Conservation (phyloP, 2,329 filamentous ascomycete species). For the Curvularia sp. region DNA sequence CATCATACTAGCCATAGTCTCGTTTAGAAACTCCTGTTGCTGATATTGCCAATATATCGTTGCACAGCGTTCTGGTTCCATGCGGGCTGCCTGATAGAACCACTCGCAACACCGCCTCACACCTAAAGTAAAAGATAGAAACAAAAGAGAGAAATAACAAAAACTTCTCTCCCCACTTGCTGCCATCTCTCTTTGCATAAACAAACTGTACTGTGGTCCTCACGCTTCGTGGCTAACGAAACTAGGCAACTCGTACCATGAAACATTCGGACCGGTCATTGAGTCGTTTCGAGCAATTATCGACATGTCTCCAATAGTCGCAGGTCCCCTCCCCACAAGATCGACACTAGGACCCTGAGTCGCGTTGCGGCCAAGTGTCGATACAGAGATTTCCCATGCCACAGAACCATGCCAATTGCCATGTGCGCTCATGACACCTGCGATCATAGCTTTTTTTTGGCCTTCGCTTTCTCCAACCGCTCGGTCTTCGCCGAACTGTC, state of each 20-base stretch:
- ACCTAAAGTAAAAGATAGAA: neutral
- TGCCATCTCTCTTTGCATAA: neutral
- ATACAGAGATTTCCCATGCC: conserved; percentile 1
- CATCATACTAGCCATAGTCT: conserved; percentile 3
- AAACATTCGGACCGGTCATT: conserved; percentile 16
- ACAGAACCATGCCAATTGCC: neutral
- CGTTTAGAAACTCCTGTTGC: conserved; percentile 1
- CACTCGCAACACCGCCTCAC: neutral
- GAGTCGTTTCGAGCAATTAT: conserved; percentile 7
- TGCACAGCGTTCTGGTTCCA: neutral
- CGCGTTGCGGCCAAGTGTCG: neutral
- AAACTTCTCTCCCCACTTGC: neutral
- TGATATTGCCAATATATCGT: conserved; percentile 19
- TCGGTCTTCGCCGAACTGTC: neutral
- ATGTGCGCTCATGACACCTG: neutral
- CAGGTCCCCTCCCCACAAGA: conserved; percentile 1
- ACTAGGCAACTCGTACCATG: conserved; percentile 8
- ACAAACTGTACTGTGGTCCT: neutral
- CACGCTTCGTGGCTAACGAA: neutral
- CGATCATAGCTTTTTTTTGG: neutral
- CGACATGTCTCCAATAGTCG: neutral
- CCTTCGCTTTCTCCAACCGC: neutral
- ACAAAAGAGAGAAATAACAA: neutral
- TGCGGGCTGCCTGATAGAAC: neutral
- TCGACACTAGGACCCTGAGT: conserved; percentile 3